Evolutionary conservation across 1,284 basidiomycete species (phyloP), one percentile per base, ranked within the genome.

Genomic region (Rhodotorula sp.): DNA sequence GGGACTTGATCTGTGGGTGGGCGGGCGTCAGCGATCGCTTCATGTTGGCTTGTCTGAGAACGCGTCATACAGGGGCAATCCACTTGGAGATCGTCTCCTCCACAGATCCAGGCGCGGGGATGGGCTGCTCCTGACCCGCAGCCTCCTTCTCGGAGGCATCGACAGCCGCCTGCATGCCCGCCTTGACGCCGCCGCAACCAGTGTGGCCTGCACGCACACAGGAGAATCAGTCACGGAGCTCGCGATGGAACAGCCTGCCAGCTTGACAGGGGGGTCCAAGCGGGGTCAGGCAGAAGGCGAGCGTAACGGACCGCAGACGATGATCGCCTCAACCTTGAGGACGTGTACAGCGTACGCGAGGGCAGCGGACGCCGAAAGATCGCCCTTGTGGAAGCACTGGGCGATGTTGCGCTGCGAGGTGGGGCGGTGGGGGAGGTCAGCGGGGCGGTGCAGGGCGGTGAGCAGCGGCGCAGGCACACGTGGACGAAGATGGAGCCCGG

Each of bases 331-430:
- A 55, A 95, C 90, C 68, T 90, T 89, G 69, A 97, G 84, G 76
- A 86, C 84, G 75, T 87, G 86, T 53, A 97, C 85, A 15, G 91
- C 94, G 81, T 91, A 97, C 15, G 88, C 85, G 72, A 98, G 85
- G 3, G 93, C 91, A 2, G 92, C 87, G 61, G 88, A 84, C 1
- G 88, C 88, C 75, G 88, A 93, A 78, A 88, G 87, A 81, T 98
- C 95, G 72, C 89, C 83, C 2, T 85, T 83, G 76, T 89, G 89
- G 83, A 94, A 89, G 74, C 82, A 82, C 71, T 82, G 81, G 44
- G 82, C 82, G 36, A 83, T 80, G 77, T 82, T 83, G 60, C 82
- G 79, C 67, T 81, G 77, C 34, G 21, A 37, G 9, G 7, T 3
- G n/a, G 36, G 41, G 55, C 22, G 32, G 34, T 2, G 27, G 48